Evolutionary conservation across 2,329 filamentous ascomycete genomes (phyloP), one percentile per base, ranked within the genome.

Genomic region (Stromatinia cepivora): DNA sequence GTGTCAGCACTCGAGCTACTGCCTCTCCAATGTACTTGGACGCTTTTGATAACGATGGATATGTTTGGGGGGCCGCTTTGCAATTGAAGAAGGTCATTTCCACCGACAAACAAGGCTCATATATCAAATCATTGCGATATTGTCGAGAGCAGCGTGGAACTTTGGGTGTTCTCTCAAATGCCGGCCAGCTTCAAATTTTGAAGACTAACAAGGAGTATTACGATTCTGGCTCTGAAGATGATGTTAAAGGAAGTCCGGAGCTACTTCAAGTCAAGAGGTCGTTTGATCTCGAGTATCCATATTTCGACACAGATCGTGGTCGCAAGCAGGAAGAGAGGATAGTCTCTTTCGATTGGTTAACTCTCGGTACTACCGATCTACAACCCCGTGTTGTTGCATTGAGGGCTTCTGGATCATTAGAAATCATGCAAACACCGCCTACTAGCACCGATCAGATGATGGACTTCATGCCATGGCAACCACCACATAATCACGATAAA

Each of bases 311-410:
- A 34, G 70, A 74, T 79, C 81, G 45, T 80, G 83, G 72, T 85
- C 85, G 77, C 83, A 84, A 73, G 59, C 72, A 72, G 45, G 76
- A 79, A 58, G 86, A 89, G 68, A 84, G 86, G 28, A 88, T 90
- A 45, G 86, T 90, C 10, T 90, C 88, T 0, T 90, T 90, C 76
- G 88, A 90, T 76, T 90, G 88, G 88, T 80, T 90, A 13, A 89
- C 86, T 4, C 80, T 89, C 59, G 82, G 84, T 15, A 86, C 85
- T 4, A 81, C 86, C 4, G 82, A 83, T 20, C 75, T 88, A 62
- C 84, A 84, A 34, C 86, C 87, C 42, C 83, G 88, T n/a, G 79
- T 88, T 52, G 77, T 90, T 34, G 86, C 87, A 1, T 77, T 90
- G 36, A 83, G 87, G 36, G 86, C 86, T 46, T 89, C 85, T 71